Evolutionary conservation across 1,284 basidiomycete genomes (phyloP).

Genomic region (Phaffia rhodozyma): DNA sequence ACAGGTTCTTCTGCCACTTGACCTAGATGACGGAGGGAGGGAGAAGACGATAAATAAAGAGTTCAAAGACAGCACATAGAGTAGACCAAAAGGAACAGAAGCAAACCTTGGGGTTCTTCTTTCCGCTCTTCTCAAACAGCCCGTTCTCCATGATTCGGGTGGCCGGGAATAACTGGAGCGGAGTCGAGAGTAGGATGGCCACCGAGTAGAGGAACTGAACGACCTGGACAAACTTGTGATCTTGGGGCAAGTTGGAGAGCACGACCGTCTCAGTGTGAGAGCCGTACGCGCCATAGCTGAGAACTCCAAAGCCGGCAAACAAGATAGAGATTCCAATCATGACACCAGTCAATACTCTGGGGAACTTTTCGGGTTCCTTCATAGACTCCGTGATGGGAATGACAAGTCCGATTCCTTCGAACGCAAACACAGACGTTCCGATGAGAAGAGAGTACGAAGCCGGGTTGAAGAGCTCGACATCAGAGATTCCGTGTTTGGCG

Average conservation of each 20-base stretch:
- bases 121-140: conserved; percentile 72
- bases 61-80: background rate
- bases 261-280: conserved; percentile 83
- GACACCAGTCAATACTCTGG: conserved; percentile 71
- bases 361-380: conserved; percentile 85
- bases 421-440: conserved; percentile 95
- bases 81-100: background rate
- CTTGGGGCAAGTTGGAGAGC: conserved; percentile 80
- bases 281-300: conserved; percentile 83
- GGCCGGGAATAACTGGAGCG: conserved; percentile 93
- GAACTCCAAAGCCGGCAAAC: conserved; percentile 78
- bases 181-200: conserved; percentile 86
- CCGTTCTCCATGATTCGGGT: conserved; percentile 95
- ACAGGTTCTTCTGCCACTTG: conserved; percentile 80
- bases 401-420: conserved; percentile 92
- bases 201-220: conserved; percentile 82
- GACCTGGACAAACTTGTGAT: conserved; percentile 76
- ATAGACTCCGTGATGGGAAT: conserved; percentile 97
- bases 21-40: conserved; percentile 27
- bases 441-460: conserved; percentile 84
- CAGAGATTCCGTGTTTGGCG: conserved; percentile 55
- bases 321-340: conserved; percentile 73
- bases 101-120: conserved; percentile 37
- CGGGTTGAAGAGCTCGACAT: conserved; percentile 77
- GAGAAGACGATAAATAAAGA: background rate